Evolutionary conservation across 2,329 filamentous ascomycete species (phyloP), one percentile per base, ranked within the genome.

Genomic region (Emydomyces testavorans): DNA sequence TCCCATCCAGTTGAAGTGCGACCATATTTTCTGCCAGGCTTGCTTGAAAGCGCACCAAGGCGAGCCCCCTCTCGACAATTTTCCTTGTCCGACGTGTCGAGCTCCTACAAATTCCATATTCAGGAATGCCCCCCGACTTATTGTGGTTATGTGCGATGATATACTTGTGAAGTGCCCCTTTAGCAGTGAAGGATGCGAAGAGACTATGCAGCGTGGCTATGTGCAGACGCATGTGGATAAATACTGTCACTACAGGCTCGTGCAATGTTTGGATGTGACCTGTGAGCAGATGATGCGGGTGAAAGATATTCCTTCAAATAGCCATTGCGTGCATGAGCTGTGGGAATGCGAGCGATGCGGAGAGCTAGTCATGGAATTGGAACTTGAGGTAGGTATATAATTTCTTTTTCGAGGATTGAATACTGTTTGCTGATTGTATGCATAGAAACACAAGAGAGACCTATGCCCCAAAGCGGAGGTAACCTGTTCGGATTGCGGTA

Each of bases 141-240:
- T 82, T 52, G 68, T 71, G 56, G 77, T 76, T 50, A 79, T 82
- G 69, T 72, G 79, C 51, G 75, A 79, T 54, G 78, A 80, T 51
- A 68, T 82, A 32, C 60, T 71, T 15, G 78, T 80, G 48, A 73
- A 71, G 51, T 82, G 78, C 58, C 77, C 78, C 0, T 76, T 75
- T 51, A 61, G 58, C n/a, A 61, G 62, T 18, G 68, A 71, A 8
- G 78, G 78, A 4, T 82, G 78, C 62, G 58, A 62, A 34, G 71
- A 73, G 54, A 61, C 72, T 23, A 60, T 77, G 40, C 71, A 77
- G 46, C 68, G 78, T 40, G 74, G 72, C 35, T 73, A 77, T 56
- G 67, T 79, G 41, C 70, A 76, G 59, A 70, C 75, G 50, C 78
- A 82, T 58, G 71, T 79, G 43, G 71, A 76, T 57, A 74, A 75